Percentiles rank a stretch among this genome's conserved stretches.
Conservation (phyloP, 1,139 yeast species). For the Zygosaccharomyces sapae region DNA sequence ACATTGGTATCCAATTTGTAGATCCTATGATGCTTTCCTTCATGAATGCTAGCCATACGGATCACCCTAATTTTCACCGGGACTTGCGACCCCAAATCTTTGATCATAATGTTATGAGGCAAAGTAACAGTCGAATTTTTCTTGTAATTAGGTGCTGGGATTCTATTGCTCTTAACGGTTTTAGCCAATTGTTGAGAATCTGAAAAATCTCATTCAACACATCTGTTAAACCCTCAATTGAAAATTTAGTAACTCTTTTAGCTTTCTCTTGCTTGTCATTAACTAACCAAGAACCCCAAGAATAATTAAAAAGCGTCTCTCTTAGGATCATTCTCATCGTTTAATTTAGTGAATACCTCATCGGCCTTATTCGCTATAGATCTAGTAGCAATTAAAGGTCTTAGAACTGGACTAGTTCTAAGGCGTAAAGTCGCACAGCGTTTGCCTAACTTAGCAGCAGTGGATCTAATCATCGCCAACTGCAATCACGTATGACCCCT, state of each 20-base stretch:
- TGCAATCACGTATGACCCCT: background rate
- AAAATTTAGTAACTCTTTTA: constrained; percentile 75
- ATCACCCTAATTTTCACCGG: constrained; percentile 51
- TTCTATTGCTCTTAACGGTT: constrained; percentile 22
- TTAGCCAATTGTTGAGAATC: constrained; percentile 33
- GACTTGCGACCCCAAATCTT: constrained; percentile 43
- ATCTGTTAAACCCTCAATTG: constrained; percentile 66
- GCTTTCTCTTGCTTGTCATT: constrained; percentile 71
- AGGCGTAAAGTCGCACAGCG: constrained; percentile 1
- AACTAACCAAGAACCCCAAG: constrained; percentile 94
- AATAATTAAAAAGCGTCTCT: constrained; percentile 74
- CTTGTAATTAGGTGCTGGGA: constrained; percentile 39
- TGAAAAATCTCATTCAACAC: constrained; percentile 44
- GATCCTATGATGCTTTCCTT: constrained; percentile 88
- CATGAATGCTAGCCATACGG: constrained; percentile 80
- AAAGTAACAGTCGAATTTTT: constrained; percentile 45
- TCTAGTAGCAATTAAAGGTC: constrained; percentile 14
- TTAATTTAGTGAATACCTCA: constrained; percentile 45
- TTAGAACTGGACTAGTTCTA: constrained; percentile 4
- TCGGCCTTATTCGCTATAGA: constrained; percentile 30
- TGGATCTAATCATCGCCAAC: constrained; percentile 9
- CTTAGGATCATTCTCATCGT: constrained; percentile 63
- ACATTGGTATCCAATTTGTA: constrained; percentile 66
- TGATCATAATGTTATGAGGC: constrained; percentile 44
- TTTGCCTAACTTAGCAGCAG: constrained; percentile 4